Evolutionary conservation across 345 rosid species (phyloP).

Genomic region (Euclidium syriacum): DNA sequence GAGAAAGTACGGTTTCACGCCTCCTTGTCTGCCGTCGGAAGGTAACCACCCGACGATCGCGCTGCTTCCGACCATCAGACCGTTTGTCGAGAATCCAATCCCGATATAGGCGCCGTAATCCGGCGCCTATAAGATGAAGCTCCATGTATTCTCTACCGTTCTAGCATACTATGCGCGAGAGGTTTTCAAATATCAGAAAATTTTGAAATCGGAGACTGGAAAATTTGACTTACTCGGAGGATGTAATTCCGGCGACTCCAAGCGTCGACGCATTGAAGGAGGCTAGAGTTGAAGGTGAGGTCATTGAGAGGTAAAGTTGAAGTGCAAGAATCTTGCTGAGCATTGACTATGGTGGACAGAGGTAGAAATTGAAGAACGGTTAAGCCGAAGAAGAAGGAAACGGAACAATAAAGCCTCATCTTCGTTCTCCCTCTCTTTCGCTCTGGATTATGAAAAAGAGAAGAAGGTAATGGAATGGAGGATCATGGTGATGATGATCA

Average conservation of each 20-base stretch:
- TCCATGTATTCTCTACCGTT: slow-evolving; percentile 46
- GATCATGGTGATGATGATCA: slow-evolving; percentile 18
- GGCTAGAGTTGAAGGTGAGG: slow-evolving; percentile 38
- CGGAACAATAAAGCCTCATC: slow-evolving; percentile 24
- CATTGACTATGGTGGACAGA: background rate
- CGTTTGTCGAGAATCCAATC: slow-evolving; percentile 66
- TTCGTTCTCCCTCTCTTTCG: background rate
- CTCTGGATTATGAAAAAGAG: slow-evolving; percentile 5
- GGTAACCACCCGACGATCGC: slow-evolving; percentile 82
- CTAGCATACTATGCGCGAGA: slow-evolving; percentile 46
- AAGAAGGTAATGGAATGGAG: slow-evolving; percentile 7
- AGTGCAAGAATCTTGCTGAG: slow-evolving; percentile 42
- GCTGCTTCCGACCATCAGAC: slow-evolving; percentile 64
- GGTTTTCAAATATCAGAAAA: background rate
- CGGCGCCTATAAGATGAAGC: slow-evolving; percentile 66
- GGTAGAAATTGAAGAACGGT: slow-evolving; percentile 9
- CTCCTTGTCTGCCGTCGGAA: slow-evolving; percentile 9
- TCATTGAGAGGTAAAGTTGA: slow-evolving; percentile 33
- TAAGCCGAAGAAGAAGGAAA: slow-evolving; percentile 14
- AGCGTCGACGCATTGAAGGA: slow-evolving; percentile 46
- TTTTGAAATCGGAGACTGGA: background rate
- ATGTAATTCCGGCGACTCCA: slow-evolving; percentile 44
- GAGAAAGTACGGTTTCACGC: slow-evolving; percentile 46
- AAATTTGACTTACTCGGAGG: slow-evolving; percentile 55
- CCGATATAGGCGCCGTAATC: slow-evolving; percentile 42